Conservation (phyloP, 106 monocot species). For the Dioscorea zingiberensis region DNA sequence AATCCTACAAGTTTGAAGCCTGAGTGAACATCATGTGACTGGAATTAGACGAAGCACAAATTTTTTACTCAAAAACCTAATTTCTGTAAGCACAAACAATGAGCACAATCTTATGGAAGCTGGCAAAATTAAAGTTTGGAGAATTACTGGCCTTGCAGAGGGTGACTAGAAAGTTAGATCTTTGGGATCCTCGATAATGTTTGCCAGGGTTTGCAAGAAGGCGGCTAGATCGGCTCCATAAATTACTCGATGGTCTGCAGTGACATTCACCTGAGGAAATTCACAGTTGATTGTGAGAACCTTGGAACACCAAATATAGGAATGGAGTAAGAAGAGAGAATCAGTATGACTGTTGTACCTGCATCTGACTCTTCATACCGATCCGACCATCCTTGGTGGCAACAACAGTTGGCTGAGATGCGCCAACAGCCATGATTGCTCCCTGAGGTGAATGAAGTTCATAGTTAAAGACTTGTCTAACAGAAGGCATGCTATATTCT, state of each 20-base stretch:
- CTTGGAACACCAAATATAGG: background rate
- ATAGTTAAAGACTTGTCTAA: too few relatives aligned
- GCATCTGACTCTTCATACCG: conserved; percentile 83
- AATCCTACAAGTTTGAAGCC: too few relatives aligned
- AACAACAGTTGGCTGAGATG: conserved; percentile 63
- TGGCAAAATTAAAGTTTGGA: too few relatives aligned
- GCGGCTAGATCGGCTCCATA: conserved; percentile 85
- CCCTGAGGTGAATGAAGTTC: conserved; percentile 40
- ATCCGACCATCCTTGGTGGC: conserved; percentile 72
- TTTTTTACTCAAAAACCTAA: too few relatives aligned
- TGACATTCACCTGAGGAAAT: conserved; percentile 72
- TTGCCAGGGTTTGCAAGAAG: conserved; percentile 69
- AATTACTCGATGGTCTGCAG: conserved; percentile 78
- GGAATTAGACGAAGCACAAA: too few relatives aligned
- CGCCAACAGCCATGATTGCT: conserved; percentile 93
- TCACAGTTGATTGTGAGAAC: background rate
- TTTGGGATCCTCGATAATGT: conserved; percentile 77
- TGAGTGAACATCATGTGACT: too few relatives aligned
- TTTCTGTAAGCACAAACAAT: too few relatives aligned
- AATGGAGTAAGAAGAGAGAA: background rate
- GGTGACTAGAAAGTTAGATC: conserved; percentile 61
- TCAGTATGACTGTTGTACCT: conserved; percentile 32
- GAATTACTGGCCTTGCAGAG: too few relatives aligned
- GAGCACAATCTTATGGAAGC: too few relatives aligned
- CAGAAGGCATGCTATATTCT: too few relatives aligned